Evolutionary conservation across 2,329 filamentous ascomycete genomes (phyloP).

Genomic region (Myotisia sp.): DNA sequence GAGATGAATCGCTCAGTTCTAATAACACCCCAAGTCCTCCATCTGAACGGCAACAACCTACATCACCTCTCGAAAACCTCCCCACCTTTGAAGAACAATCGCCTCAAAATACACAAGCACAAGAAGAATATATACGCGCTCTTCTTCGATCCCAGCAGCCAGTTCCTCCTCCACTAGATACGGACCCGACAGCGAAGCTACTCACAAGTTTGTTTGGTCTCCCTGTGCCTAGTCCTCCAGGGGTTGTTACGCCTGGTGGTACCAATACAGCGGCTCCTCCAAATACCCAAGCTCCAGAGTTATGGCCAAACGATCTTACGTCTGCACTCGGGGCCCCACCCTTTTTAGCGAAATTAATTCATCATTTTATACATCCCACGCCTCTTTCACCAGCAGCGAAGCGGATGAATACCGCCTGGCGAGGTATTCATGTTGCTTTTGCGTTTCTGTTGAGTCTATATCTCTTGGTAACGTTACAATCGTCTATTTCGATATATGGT

Average conservation of each 20-base stretch:
- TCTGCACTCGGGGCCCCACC: conserved; percentile 32
- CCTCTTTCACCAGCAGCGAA: conserved; percentile 25
- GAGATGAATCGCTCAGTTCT: conserved; percentile 13
- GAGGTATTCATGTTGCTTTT: conserved; percentile 44
- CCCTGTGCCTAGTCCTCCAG: conserved; percentile 17
- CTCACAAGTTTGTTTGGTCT: conserved; percentile 23
- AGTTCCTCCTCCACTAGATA: conserved; percentile 13
- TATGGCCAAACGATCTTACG: conserved; percentile 20
- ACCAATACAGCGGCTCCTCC: conserved; percentile 10
- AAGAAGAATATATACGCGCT: conserved; percentile 31
- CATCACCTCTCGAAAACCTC: conserved; percentile 4
- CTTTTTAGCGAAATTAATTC: conserved; percentile 25
- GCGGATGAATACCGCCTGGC: conserved; percentile 35
- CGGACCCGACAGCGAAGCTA: conserved; percentile 25
- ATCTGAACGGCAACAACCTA: conserved; percentile 6
- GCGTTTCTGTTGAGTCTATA: conserved; percentile 44
- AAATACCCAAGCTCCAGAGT: conserved; percentile 8
- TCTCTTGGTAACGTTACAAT: conserved; percentile 26
- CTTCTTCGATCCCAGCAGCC: conserved; percentile 24
- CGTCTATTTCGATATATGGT: conserved; percentile 18
- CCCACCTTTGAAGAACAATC: conserved; percentile 17
- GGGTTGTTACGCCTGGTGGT: conserved; percentile 16
- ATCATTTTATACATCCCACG: conserved; percentile 24
- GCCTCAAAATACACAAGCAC: conserved; percentile 23
- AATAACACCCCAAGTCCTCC: conserved; percentile 8